Evolutionary conservation across 768 basidiomycete genomes (phyloP), one percentile per base, ranked within the genome.

Genomic region (Boletus rubropictus): DNA sequence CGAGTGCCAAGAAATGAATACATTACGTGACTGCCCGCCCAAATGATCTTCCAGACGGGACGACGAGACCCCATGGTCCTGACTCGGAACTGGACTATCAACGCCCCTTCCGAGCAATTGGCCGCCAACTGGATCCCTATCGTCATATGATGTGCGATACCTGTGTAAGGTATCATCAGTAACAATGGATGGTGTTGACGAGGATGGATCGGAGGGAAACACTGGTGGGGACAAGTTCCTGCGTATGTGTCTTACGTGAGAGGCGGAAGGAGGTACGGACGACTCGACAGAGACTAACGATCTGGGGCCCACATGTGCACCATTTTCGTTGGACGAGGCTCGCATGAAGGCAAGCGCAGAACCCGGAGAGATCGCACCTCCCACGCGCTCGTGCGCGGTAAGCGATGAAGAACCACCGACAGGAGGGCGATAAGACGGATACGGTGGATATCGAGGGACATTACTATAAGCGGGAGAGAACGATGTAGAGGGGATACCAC

Each of bases 201-300:
- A 41, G 4, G 52, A 38, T 2, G 48, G 47, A 51, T 57, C 53
- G 29, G 63, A 42, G 32, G 59, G 17, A 21, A 63, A 49, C 2
- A 53, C 53, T 2, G 63, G 52, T 3, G 63, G 63, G 14, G 63
- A 65, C 31, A 65, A 24, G 50, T 51, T 65, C 42, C 52, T 52
- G 46, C 56, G 60, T 34, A 41, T 21, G 40, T 43, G 57, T 50
- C 53, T 46, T 32, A 33, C 35, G 18, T 52, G 52, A 15, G 58
- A 50, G 22, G 48, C 14, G 1, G 52, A 39, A n/a, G 39, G 24
- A 17, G 39, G 9, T 17, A 46, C 35, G 11, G 52, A 47, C 2
- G 52, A 22, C 10, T 51, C 54, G 14, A 57, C 24, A 28, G 53
- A 28, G 31, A 45, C 12, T 2, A 53, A 51, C 1, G 60, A 52